Base-by-base conservation (phyloP, 1,284 basidiomycete species). In the Apiotrichum laibachii region DNA sequence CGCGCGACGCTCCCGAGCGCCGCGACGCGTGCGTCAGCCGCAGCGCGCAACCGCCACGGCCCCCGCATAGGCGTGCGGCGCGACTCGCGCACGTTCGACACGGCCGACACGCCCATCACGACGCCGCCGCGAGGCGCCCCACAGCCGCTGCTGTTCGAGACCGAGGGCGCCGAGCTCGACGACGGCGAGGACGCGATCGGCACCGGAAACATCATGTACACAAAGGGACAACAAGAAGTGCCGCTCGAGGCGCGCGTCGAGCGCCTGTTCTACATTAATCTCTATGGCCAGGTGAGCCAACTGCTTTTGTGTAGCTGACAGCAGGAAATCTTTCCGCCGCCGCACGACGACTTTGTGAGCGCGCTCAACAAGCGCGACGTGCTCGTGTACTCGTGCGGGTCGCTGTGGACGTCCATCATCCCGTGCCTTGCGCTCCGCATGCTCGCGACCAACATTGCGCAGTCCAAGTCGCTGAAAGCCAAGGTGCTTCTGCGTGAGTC, bases 391-490 rank as follows among this genome's bases (percentile, higher is more conserved):
- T 92, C 90, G 2, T 94, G 91, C 73, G 92, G 92, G 1, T 94
- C 91, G 0, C 79, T 96, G 2, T 97, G 90, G 90, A 96, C 93
- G 31, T 92, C 90, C 67, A 90, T 98, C 65, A 85, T 96, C 18
- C 94, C 95, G 0, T 96, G 93, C 73, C 82, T 99, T 18, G 88
- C 90, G 0, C 79, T 99, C 16, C 85, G 87, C 53, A 90, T 90
- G 7, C 86, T 98, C 6, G 92, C 88, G 1, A 79, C 83, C 34
- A 84, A 84, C 12, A 94, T 98, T 60, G 90, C 90, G 9, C 81
- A 84, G 44, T 93, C 91, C 16, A 78, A 79, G 5, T 82, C 83
- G 10, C 80, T 97, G 16, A 82, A 83, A 42, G 88, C 87, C 42
- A 98, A 97, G 74, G 83, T 97, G 15, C 78, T 99, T 34, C 82